These are phyloP conservation scores for Nemania diffusa DNA, from an alignment of 2,329 filamentous ascomycete species.

Conservation along the genomic window DNA sequence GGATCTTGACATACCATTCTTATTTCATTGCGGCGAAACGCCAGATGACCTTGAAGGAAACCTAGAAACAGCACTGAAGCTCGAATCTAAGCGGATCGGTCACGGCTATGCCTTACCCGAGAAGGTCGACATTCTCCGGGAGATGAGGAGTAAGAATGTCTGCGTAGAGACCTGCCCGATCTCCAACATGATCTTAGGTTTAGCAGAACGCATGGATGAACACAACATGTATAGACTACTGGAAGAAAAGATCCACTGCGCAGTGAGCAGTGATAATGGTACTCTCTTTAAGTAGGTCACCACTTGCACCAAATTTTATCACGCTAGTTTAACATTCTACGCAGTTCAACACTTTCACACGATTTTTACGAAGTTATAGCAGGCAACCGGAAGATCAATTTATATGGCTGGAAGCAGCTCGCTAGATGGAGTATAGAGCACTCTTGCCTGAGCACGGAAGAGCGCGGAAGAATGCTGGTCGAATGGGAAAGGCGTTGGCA, in stretches of 20 bases:
- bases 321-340: conserved; percentile 16
- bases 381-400: conserved; percentile 71
- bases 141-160: conserved; percentile 71
- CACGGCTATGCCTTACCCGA: conserved; percentile 77
- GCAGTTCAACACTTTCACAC: conserved; percentile 75
- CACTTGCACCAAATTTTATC: background rate
- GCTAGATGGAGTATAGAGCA: conserved; percentile 71
- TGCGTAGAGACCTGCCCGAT: conserved; percentile 83
- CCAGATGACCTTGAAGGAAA: conserved; percentile 75
- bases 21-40: conserved; percentile 82
- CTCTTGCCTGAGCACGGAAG: conserved; percentile 60
- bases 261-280: conserved; percentile 79
- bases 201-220: conserved; percentile 72
- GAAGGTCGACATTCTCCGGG: conserved; percentile 72
- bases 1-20: conserved; percentile 71
- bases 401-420: conserved; percentile 78
- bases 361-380: conserved; percentile 83
- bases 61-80: conserved; percentile 72
- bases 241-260: conserved; percentile 78
- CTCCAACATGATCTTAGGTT: conserved; percentile 78
- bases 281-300: conserved; percentile 71
- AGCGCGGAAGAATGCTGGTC: conserved; percentile 51
- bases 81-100: conserved; percentile 75
- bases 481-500: conserved; percentile 69
- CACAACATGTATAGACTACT: conserved; percentile 75